Base-by-base conservation (phyloP, 169 alveolate species). In the Babesia sp. region DNA sequence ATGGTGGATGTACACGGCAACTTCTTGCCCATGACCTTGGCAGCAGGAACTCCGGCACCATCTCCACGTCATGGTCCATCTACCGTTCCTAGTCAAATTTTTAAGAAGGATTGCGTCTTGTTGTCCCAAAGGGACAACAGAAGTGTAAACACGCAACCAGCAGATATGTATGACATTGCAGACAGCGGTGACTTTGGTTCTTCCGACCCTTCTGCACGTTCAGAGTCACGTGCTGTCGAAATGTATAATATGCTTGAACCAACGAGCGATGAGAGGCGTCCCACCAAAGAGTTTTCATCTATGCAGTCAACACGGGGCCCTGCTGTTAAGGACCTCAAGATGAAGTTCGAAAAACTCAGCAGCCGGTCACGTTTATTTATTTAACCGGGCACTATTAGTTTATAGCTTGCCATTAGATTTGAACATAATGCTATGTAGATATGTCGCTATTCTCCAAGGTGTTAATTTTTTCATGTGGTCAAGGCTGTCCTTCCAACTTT, bases 1-100 rank as follows among this genome's bases (percentile, higher is more conserved):
- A 42, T 68, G 55, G 58, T 73, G 22, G 74, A 73, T 48, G 42
- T 42, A 18, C 34, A 37, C 37, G 71, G 72, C 3, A 72, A 57
- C 60, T 72, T 36, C 41, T 20, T 51, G 56, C 55, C 74, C 41
- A 24, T 22, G 36, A 60, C 63, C 7, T 41, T 42, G 50, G 57
- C 84, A 1, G 74, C 75, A 33, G 84, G 84, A 0, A 57, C 73
- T 14, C 75, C 66, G 0, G 69, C 64, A 16, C 73, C 73, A 63
- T 26, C 42, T 20, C 78, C 78, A n/a, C 29, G 70, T n/a, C n/a
- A 36, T 5, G 18, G 16, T 2, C n/a, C 20, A 0, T 28, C 59
- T 28, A 16, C 9, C 44, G 5, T 24, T 6, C 26, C 41, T 8
- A n/a, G 39, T 18, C 37, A 0, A 0, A 22, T n/a, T 20, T 37